Evolutionary conservation across 2,329 filamentous ascomycete genomes (phyloP), one percentile per base, ranked within the genome.

Genomic region (Colletotrichum cordylinicola): DNA sequence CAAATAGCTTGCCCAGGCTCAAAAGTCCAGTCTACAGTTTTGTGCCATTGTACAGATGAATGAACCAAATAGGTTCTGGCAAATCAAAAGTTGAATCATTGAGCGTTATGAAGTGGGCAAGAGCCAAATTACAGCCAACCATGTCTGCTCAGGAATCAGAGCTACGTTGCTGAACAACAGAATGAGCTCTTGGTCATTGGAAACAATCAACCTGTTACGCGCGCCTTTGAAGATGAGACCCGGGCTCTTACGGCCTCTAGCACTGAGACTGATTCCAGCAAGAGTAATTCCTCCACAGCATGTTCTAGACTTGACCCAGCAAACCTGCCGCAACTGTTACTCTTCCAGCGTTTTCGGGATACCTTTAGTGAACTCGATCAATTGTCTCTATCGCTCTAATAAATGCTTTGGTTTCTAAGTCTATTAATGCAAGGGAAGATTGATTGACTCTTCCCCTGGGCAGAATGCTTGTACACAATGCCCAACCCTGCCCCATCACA

Each of bases 321-420:
- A 21, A 21, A 13, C n/a, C 0, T 48, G 3, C 2, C 10, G 4
- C 3, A 7, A 21, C 6, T 2, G 8, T 1, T 0, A 4, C 6
- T 52, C 2, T 52, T 52, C 2, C 43, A 13, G 43, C n/a, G 0
- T 21, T 13, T 48, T 52, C n/a, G 10, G 43, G 3, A 13, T 12
- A 6, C 10, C 6, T 21, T 52, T 10, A 13, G 10, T 52, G 2
- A 4, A 13, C 6, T 52, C 12, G 10, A 13, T 52, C 43, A 13
- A 13, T 21, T 52, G 10, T 52, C 4, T 21, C 10, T 52, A 21
- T 0, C 43, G 2, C 18, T 2, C 18, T 9, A 6, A 7, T 1
- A 18, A 21, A 13, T 52, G 39, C 39, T 48, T 12, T 12, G 10
- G 10, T 52, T 12, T 52, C 43, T 52, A 52, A 52, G 10, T 52